Percentiles rank a stretch among this genome's conserved stretches.
Evolutionary conservation across 805 yeast species (phyloP).

Genomic region (Candida montana): DNA sequence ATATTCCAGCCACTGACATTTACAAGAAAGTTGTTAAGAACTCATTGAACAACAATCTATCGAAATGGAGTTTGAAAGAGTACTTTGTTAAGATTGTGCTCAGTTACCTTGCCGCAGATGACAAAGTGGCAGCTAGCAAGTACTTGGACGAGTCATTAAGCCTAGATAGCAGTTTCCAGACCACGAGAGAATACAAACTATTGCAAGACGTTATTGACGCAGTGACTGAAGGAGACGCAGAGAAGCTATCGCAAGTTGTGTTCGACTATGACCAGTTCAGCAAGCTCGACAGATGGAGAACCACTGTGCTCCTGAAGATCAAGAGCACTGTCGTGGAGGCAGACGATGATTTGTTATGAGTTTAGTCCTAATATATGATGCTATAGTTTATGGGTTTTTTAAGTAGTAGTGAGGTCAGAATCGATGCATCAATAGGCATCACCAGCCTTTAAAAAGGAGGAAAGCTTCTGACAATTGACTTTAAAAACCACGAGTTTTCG

Average conservation of each 20-base stretch:
- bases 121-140: conserved; percentile 78
- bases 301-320: conserved; percentile 74
- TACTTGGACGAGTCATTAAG: conserved; percentile 55
- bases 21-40: conserved; percentile 77
- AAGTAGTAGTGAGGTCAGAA: conserved; percentile 10
- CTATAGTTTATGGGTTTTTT: neutral
- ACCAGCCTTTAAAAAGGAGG: neutral
- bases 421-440: conserved; percentile 4
- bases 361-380: too few species aligned
- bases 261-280: conserved; percentile 82
- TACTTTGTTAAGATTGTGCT: conserved; percentile 80
- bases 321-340: conserved; percentile 67
- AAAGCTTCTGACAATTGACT: too few species aligned
- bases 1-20: conserved; percentile 65
- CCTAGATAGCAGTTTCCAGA: conserved; percentile 72
- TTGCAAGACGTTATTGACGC: conserved; percentile 63
- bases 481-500: too few species aligned
- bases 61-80: conserved; percentile 91
- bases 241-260: conserved; percentile 65
- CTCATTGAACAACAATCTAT: conserved; percentile 64
- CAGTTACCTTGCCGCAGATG: conserved; percentile 80
- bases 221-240: conserved; percentile 75
- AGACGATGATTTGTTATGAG: conserved; percentile 54
- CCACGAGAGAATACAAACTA: conserved; percentile 72
- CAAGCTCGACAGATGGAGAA: conserved; percentile 88